Percentiles rank a stretch among this genome's conserved stretches.
phyloP scores from a whole-genome alignment of 805 yeast genomes.

The Metschnikowia reukaufii region DNA sequence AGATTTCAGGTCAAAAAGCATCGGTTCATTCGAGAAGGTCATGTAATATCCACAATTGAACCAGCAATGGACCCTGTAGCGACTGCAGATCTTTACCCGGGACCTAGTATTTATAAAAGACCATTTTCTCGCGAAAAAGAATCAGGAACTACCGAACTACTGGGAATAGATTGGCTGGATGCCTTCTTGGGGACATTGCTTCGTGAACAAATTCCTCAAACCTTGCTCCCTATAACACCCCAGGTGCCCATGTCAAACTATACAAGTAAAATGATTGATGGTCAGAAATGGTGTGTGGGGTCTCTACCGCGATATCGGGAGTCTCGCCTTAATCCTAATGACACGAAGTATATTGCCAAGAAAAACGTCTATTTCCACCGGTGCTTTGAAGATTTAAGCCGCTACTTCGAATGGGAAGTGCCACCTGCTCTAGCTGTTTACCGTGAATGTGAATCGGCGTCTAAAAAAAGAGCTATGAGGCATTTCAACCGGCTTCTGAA shows the following conservation, averaged over 20 bases:
- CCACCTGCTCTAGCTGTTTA: constrained; percentile 38
- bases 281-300: constrained; percentile 32
- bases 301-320: constrained; percentile 44
- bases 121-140: background rate
- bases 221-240: constrained; percentile 10
- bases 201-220: constrained; percentile 11
- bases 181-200: background rate
- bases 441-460: constrained; percentile 41
- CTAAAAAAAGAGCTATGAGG: constrained; percentile 39
- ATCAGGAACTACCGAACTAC: background rate
- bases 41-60: background rate
- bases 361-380: constrained; percentile 39
- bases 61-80: too few species aligned
- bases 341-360: constrained; percentile 33
- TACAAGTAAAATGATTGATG: constrained; percentile 9
- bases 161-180: background rate
- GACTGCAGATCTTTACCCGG: too few species aligned
- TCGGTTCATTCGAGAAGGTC: constrained; percentile 9
- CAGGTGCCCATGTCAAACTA: constrained; percentile 11
- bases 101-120: too few species aligned
- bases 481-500: constrained; percentile 29
- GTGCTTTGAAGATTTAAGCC: constrained; percentile 21
- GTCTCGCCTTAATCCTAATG: constrained; percentile 13
- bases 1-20: constrained; percentile 5
- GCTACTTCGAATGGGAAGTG: constrained; percentile 13